Evolutionary conservation across 768 basidiomycete genomes (phyloP).

Genomic region (Tricholoma flavovirens): DNA sequence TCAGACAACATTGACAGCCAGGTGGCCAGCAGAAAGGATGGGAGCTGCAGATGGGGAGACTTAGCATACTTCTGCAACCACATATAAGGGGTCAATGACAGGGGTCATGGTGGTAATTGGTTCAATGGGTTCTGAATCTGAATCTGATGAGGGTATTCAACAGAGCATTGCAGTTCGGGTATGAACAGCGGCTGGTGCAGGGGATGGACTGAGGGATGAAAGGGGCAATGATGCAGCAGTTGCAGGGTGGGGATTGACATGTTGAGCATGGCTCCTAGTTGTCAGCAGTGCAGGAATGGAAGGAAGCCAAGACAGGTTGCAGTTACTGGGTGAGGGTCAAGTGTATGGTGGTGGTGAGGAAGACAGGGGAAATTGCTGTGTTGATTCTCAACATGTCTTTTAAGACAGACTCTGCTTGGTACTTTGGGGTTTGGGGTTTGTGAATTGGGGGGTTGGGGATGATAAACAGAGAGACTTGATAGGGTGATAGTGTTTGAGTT

Average conservation of each 20-base stretch:
- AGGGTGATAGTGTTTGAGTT: background rate
- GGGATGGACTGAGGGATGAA: background rate
- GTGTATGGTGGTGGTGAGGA: background rate
- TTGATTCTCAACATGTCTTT: too few species aligned
- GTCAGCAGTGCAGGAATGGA: background rate
- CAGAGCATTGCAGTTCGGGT: background rate
- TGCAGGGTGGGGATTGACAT: background rate
- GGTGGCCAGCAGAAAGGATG: background rate
- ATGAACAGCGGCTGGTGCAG: background rate
- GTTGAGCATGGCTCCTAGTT: background rate
- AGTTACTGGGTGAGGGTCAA: background rate
- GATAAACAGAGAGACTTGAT: background rate
- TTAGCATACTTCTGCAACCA: background rate
- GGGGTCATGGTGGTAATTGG: background rate
- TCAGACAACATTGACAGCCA: background rate
- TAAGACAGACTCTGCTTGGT: too few species aligned
- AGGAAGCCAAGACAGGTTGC: background rate
- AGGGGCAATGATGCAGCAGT: background rate
- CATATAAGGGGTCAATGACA: background rate
- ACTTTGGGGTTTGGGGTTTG: background rate
- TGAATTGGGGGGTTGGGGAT: background rate
- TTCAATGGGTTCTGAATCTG: background rate
- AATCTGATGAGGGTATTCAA: background rate
- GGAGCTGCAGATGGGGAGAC: background rate
- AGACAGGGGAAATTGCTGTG: background rate